Conservation (phyloP, 1,284 basidiomycete genomes). For the Termitomyces sp. region DNA sequence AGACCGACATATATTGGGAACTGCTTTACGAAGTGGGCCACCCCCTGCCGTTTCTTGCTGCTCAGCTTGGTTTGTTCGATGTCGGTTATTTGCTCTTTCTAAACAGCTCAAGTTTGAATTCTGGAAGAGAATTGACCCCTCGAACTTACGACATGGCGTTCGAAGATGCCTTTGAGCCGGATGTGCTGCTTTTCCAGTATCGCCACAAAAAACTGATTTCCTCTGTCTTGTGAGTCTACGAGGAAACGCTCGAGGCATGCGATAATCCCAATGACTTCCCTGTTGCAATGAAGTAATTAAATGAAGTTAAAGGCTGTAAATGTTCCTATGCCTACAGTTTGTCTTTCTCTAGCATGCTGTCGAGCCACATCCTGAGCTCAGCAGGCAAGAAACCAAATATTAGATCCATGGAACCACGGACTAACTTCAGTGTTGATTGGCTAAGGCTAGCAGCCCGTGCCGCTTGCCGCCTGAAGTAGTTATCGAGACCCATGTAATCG, state of each 20-base stretch:
- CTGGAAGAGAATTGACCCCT: background rate
- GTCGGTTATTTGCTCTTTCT: constrained; percentile 86
- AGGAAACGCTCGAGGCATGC: constrained; percentile 78
- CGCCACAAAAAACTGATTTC: constrained; percentile 70
- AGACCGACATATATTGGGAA: constrained; percentile 87
- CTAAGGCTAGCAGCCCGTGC: constrained; percentile 66
- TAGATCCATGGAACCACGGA: constrained; percentile 86
- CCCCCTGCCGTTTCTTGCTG: constrained; percentile 88
- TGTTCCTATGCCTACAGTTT: constrained; percentile 60
- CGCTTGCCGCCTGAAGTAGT: constrained; percentile 91
- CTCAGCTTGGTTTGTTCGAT: constrained; percentile 89
- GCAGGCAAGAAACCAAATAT: constrained; percentile 90
- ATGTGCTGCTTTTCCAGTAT: constrained; percentile 80
- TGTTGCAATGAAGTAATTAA: constrained; percentile 27
- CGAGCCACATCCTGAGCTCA: constrained; percentile 84
- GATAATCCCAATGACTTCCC: constrained; percentile 84
- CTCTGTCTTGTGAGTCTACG: constrained; percentile 73
- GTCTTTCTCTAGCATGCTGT: constrained; percentile 73
- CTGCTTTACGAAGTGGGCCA: constrained; percentile 89
- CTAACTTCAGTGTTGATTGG: constrained; percentile 70
- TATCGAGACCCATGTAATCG: constrained; percentile 92
- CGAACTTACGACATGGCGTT: constrained; percentile 71
- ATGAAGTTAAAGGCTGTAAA: background rate
- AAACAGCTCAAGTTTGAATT: background rate
- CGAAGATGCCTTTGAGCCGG: constrained; percentile 67